These are phyloP conservation scores for Nissolia schottii DNA, from an alignment of 306 rosid genomes.

Conservation along the genomic window DNA sequence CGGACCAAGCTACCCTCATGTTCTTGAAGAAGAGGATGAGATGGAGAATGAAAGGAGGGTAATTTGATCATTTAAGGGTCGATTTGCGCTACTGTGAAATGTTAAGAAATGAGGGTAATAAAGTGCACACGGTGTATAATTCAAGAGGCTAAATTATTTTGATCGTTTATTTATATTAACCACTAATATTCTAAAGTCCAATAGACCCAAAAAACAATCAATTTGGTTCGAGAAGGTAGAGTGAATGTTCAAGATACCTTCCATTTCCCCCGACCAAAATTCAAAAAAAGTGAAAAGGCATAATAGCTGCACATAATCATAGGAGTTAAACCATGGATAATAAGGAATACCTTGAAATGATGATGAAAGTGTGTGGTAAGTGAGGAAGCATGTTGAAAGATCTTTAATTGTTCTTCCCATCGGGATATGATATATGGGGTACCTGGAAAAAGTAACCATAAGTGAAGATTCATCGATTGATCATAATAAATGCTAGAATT, in stretches of 20 bases:
- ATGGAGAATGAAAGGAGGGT: no score
- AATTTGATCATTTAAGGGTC: no score
- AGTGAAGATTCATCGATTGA: background rate
- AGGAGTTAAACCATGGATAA: background rate
- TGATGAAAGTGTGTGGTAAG: slow-evolving; percentile 94
- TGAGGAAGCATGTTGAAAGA: slow-evolving; percentile 85
- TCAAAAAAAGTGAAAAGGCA: background rate
- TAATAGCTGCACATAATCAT: background rate
- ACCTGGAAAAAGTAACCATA: slow-evolving; percentile 51
- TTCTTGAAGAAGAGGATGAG: no score
- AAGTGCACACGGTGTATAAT: no score
- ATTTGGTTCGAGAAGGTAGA: no score
- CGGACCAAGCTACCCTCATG: no score
- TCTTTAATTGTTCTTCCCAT: slow-evolving; percentile 95
- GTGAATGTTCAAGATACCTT: background rate
- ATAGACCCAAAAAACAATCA: no score
- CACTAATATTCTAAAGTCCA: no score
- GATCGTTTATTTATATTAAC: no score
- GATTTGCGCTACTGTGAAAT: no score
- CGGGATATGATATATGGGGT: slow-evolving; percentile 97
- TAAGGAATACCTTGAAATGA: slow-evolving; percentile 76
- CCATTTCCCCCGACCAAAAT: background rate
- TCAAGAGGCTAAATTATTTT: no score
- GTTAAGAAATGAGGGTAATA: no score
- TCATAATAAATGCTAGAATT: background rate